Evolutionary conservation across 441 rosid genomes (phyloP).

Genomic region (Geranium incanum): DNA sequence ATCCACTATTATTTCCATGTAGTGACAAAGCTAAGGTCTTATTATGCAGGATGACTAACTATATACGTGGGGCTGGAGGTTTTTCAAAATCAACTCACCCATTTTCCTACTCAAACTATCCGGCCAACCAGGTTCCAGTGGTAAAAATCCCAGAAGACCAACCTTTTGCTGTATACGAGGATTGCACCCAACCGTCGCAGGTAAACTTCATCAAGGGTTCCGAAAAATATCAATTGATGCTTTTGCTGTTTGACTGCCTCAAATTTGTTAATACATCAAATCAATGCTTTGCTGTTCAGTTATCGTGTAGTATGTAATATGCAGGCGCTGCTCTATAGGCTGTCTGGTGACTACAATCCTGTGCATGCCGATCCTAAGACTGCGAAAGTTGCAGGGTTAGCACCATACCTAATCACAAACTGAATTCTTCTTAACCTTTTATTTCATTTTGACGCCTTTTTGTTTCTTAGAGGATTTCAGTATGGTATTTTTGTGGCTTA

Average conservation of each 20-base stretch:
- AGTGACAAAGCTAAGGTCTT: constrained; percentile 18
- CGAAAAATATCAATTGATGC: too few species aligned
- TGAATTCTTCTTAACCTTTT: constrained; percentile 1
- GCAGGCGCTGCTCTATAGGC: constrained; percentile 88
- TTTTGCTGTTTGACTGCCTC: too few species aligned
- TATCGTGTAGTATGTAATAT: background rate
- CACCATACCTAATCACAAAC: constrained; percentile 15
- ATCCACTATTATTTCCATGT: constrained; percentile 7
- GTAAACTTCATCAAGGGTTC: constrained; percentile 20
- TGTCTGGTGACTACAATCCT: constrained; percentile 94
- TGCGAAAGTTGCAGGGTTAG: constrained; percentile 77
- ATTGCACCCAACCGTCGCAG: constrained; percentile 74
- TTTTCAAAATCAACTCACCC: constrained; percentile 67
- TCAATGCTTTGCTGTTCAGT: background rate
- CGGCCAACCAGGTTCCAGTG: constrained; percentile 43
- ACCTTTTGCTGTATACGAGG: constrained; percentile 57
- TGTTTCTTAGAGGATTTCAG: background rate
- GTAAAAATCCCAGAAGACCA: constrained; percentile 59
- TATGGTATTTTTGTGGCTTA: background rate
- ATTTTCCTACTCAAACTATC: constrained; percentile 65
- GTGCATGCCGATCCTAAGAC: constrained; percentile 77
- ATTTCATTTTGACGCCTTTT: background rate
- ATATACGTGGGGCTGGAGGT: constrained; percentile 81
- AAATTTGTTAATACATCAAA: background rate
- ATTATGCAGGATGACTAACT: constrained; percentile 48